Evolutionary conservation across 2,329 filamentous ascomycete species (phyloP).

Genomic region (Colletotrichum kahawae): DNA sequence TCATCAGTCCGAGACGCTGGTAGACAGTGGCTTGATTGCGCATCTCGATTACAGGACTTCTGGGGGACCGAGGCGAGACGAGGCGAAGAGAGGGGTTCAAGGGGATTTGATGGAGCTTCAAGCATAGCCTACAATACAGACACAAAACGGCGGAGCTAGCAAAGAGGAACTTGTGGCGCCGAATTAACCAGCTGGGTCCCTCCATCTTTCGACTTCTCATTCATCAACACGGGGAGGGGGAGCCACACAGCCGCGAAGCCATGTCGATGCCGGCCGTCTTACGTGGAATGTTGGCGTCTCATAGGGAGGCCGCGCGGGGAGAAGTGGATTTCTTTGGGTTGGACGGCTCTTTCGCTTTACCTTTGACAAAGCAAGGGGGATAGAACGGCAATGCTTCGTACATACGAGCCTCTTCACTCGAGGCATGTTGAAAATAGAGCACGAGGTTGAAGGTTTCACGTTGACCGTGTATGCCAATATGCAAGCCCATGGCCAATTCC

Average conservation of each 20-base stretch:
- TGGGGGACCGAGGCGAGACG: not conserved
- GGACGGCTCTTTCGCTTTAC: not conserved
- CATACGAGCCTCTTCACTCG: not conserved
- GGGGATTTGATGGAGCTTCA: not conserved
- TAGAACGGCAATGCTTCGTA: not conserved
- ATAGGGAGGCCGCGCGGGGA: not conserved
- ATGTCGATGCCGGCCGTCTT: not conserved
- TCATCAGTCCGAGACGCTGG: conserved; percentile 22
- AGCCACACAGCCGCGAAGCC: not conserved
- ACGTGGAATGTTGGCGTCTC: not conserved
- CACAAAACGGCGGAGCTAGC: not conserved
- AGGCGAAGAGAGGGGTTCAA: not conserved
- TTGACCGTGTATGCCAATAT: not conserved
- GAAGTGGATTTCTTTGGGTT: not conserved
- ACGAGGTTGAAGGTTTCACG: not conserved
- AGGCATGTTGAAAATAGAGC: not conserved
- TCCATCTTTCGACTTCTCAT: not conserved
- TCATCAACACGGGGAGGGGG: not conserved
- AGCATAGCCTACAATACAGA: not conserved
- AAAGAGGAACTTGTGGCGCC: not conserved
- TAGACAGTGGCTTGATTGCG: conserved; percentile 10
- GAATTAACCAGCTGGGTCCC: not conserved
- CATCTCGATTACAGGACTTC: conserved; percentile 12
- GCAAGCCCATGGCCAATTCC: not conserved
- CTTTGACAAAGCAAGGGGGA: not conserved